Conservation (phyloP, 2,329 filamentous ascomycete genomes). For the Aschersonia sp. region DNA sequence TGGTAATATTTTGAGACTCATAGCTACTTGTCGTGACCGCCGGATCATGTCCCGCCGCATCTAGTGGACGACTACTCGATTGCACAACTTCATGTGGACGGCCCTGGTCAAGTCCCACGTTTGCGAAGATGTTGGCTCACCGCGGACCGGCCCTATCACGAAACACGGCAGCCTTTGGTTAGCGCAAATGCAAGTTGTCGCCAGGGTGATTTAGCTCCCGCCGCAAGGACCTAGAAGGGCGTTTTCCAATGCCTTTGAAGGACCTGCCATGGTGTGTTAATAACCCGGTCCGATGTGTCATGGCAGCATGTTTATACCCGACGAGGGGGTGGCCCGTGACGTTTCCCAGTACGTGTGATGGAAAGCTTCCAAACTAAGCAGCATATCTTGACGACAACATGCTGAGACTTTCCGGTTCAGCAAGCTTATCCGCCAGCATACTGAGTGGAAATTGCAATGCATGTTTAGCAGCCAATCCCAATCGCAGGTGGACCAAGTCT, state of each 20-base stretch:
- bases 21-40: conserved; percentile 3
- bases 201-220: not conserved
- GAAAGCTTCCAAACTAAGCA: no score
- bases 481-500: not conserved
- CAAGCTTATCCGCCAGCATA: not conserved
- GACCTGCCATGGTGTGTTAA: no score
- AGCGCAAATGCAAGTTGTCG: conserved; percentile 1
- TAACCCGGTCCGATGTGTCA: no score
- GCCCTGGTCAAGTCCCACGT: conserved; percentile 3
- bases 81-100: conserved; percentile 2
- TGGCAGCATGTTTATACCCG: no score
- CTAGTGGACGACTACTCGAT: conserved; percentile 2
- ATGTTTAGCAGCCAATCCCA: not conserved
- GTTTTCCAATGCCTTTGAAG: not conserved
- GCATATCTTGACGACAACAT: no score
- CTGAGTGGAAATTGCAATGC: not conserved
- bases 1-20: conserved; percentile 4
- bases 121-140: conserved; percentile 4
- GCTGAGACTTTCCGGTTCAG: no score
- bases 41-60: conserved; percentile 1
- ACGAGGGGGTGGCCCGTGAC: no score
- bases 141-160: conserved; percentile 6
- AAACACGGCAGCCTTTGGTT: conserved; percentile 4
- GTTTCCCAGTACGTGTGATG: no score
- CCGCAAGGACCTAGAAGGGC: not conserved